These are phyloP conservation scores for Trametes pubescens DNA, from an alignment of 1,284 basidiomycete genomes.

Conservation along the genomic window DNA sequence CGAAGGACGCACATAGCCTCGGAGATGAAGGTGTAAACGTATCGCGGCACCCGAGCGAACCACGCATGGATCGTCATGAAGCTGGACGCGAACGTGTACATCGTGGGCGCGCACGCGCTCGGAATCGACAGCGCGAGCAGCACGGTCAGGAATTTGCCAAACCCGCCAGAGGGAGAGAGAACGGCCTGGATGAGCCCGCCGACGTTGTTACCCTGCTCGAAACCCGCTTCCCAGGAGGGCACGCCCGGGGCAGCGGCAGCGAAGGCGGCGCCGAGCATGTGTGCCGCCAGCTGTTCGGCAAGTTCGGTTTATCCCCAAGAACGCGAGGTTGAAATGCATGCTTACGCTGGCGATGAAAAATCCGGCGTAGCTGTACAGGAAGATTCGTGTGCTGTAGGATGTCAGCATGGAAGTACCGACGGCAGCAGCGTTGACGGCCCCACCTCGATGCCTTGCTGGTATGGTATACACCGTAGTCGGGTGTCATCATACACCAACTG, in stretches of 20 bases:
- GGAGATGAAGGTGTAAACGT: slow-evolving; percentile 74
- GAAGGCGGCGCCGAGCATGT: slow-evolving; percentile 73
- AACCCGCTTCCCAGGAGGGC: slow-evolving; percentile 64
- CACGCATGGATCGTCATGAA: slow-evolving; percentile 72
- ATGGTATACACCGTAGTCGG: slow-evolving; percentile 71
- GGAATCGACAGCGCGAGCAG: slow-evolving; percentile 62
- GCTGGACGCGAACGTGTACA: slow-evolving; percentile 81
- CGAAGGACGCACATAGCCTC: slow-evolving; percentile 63
- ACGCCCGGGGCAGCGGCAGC: slow-evolving; percentile 65
- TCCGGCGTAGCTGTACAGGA: slow-evolving; percentile 71
- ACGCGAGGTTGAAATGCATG: too few species aligned
- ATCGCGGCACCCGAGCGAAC: slow-evolving; percentile 71
- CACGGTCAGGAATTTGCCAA: slow-evolving; percentile 68
- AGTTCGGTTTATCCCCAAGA: too few species aligned
- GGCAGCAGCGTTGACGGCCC: slow-evolving; percentile 21
- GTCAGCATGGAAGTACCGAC: neutral
- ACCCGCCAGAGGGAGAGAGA: slow-evolving; percentile 54
- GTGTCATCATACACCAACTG: slow-evolving; percentile 64
- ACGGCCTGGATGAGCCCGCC: slow-evolving; percentile 58
- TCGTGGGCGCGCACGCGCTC: slow-evolving; percentile 72
- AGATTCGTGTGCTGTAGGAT: slow-evolving; percentile 56
- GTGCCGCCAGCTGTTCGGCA: slow-evolving; percentile 55
- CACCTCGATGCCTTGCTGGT: slow-evolving; percentile 56
- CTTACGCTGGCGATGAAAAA: slow-evolving; percentile 65
- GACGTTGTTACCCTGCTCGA: slow-evolving; percentile 62